Conservation (phyloP, 202 grass and related monocot genomes). For the Alloteropsis angusta region DNA sequence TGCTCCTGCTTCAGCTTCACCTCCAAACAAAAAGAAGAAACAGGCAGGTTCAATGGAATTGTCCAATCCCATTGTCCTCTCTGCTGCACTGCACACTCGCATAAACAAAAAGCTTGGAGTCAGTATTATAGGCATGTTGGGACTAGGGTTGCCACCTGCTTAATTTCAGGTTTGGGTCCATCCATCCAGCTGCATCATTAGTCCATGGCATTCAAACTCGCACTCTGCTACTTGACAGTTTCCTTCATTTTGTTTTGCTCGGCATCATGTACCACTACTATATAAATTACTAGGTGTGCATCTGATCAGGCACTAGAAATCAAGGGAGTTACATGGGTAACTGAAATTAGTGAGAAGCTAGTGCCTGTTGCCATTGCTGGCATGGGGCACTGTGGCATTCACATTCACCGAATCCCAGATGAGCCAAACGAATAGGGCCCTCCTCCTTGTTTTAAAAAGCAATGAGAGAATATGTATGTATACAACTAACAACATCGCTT, state of each 20-base stretch:
- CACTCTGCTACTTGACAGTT: constrained; percentile 7
- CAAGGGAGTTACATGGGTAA: constrained; percentile 32
- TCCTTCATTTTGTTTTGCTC: constrained; percentile 12
- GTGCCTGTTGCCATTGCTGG: constrained; percentile 44
- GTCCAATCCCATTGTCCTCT: constrained; percentile 45
- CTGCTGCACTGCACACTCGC: constrained; percentile 24
- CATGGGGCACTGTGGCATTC: constrained; percentile 37
- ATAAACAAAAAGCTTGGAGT: constrained; percentile 38
- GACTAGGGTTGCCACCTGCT: constrained; percentile 38
- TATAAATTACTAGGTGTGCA: constrained; percentile 1
- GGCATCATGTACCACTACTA: not conserved
- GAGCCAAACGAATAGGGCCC: constrained; percentile 38
- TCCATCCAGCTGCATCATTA: constrained; percentile 27
- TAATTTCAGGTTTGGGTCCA: constrained; percentile 26
- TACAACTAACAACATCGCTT: constrained; percentile 19
- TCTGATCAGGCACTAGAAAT: constrained; percentile 24
- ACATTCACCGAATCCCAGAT: constrained; percentile 32
- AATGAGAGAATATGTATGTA: not conserved
- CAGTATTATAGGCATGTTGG: constrained; percentile 49
- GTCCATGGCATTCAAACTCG: constrained; percentile 24
- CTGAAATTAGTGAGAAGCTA: constrained; percentile 29
- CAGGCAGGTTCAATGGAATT: constrained; percentile 42
- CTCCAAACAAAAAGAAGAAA: constrained; percentile 53
- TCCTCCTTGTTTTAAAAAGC: constrained; percentile 26
- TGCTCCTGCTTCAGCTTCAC: constrained; percentile 35